Conservation (phyloP, 1,284 basidiomycete species). For the Cystobasidiaceae sp. region DNA sequence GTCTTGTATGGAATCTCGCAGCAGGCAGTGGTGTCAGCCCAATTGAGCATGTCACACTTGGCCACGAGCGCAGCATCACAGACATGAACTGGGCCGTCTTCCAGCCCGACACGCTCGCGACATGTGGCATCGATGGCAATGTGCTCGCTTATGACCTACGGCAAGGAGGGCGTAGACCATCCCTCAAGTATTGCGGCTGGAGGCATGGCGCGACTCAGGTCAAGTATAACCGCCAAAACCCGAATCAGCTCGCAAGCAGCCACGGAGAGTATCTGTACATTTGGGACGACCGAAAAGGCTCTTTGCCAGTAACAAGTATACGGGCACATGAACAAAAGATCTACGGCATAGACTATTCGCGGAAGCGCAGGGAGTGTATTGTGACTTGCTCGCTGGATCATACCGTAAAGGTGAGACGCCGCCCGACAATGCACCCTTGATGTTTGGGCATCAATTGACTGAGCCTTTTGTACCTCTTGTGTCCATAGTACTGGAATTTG, state of each 20-base stretch:
- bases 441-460: not conserved
- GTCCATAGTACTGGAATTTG: constrained; percentile 40
- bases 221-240: constrained; percentile 86
- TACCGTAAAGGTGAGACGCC: constrained; percentile 80
- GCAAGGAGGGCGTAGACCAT: constrained; percentile 40
- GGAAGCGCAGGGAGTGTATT: constrained; percentile 64
- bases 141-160: constrained; percentile 82
- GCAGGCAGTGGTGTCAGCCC: constrained; percentile 46
- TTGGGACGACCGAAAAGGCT: constrained; percentile 90
- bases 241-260: constrained; percentile 77
- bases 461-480: too few relatives aligned
- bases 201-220: constrained; percentile 55
- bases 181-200: constrained; percentile 50
- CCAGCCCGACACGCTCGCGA: constrained; percentile 60
- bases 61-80: constrained; percentile 86
- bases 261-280: constrained; percentile 76
- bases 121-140: constrained; percentile 51
- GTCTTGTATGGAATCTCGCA: constrained; percentile 93
- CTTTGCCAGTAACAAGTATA: constrained; percentile 69
- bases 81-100: constrained; percentile 93
- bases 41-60: constrained; percentile 73
- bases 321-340: constrained; percentile 80
- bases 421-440: not conserved
- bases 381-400: constrained; percentile 89
- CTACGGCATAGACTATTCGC: constrained; percentile 88